Percentiles rank a stretch among this genome's conserved stretches.
These are phyloP conservation scores for Ophiosphaerella korrae DNA, from an alignment of 2,329 filamentous ascomycete species.

Conservation along the genomic window DNA sequence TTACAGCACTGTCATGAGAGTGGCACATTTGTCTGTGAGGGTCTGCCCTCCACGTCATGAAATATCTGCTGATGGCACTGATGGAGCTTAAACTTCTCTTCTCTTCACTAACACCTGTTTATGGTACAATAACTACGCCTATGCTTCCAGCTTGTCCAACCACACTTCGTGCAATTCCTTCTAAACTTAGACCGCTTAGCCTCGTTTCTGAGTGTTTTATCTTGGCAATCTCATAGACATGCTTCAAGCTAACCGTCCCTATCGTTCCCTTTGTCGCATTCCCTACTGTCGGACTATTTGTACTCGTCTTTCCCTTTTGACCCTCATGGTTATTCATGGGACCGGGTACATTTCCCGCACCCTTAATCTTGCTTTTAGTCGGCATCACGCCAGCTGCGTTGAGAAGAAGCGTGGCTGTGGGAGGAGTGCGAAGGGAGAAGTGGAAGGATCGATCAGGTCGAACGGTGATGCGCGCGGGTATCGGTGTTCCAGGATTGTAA, in stretches of 20 bases:
- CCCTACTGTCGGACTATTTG: conserved; percentile 38
- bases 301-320: conserved; percentile 44
- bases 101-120: neutral
- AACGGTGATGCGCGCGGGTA: conserved; percentile 88
- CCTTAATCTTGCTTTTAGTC: conserved; percentile 77
- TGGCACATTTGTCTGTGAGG: neutral
- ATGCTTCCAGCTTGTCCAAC: conserved; percentile 58
- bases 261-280: conserved; percentile 77
- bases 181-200: conserved; percentile 73
- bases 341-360: conserved; percentile 63
- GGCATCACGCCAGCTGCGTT: conserved; percentile 77
- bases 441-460: conserved; percentile 90
- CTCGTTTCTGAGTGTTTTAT: conserved; percentile 72
- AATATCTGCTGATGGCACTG: neutral
- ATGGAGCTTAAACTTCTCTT: neutral
- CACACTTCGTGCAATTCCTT: conserved; percentile 79
- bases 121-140: conserved; percentile 57
- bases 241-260: conserved; percentile 89
- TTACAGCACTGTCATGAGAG: too few relatives aligned
- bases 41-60: neutral
- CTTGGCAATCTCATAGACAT: conserved; percentile 96
- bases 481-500: conserved; percentile 79
- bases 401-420: conserved; percentile 88
- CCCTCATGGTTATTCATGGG: conserved; percentile 49
- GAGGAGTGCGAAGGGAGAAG: conserved; percentile 91